These are phyloP conservation scores for Fennellomyces sp. DNA, from an alignment of 371 early-diverging fungal species.

Conservation along the genomic window DNA sequence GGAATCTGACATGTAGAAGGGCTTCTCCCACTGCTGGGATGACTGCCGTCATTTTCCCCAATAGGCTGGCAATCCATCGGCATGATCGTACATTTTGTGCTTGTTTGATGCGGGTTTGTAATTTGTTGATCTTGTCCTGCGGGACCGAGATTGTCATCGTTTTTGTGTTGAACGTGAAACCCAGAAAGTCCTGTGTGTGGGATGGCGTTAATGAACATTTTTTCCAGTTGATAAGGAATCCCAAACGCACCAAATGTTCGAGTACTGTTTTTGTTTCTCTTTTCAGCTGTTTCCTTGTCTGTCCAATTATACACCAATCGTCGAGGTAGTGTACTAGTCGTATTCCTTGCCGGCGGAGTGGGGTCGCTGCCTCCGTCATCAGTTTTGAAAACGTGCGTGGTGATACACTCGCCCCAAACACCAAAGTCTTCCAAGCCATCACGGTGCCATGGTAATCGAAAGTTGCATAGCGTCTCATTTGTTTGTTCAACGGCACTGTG, in stretches of 20 bases:
- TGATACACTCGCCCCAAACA: background rate
- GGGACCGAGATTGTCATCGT: slow-evolving; percentile 14
- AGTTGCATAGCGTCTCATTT: no score
- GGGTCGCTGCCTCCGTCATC: no score
- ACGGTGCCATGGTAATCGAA: no score
- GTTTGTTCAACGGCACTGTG: slow-evolving; percentile 6
- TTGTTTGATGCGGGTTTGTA: background rate
- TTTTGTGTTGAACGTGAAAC: slow-evolving; percentile 10
- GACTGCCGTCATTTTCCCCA: slow-evolving; percentile 13
- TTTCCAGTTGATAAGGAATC: slow-evolving; percentile 7
- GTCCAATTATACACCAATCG: slow-evolving; percentile 14
- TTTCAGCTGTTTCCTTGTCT: background rate
- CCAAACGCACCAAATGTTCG: background rate
- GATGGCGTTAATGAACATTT: slow-evolving; percentile 7
- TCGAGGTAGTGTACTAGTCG: slow-evolving; percentile 11
- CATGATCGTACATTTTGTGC: background rate
- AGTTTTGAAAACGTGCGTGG: no score
- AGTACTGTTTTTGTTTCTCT: background rate
- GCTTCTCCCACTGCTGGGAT: background rate
- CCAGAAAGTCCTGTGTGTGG: slow-evolving; percentile 12
- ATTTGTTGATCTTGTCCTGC: background rate
- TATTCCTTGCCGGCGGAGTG: background rate
- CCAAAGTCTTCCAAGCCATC: no score
- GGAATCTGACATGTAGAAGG: slow-evolving; percentile 16
- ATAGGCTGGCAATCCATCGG: slow-evolving; percentile 14